These are phyloP conservation scores for Pichia eremophila DNA, from an alignment of 805 yeast species.

Conservation along the genomic window DNA sequence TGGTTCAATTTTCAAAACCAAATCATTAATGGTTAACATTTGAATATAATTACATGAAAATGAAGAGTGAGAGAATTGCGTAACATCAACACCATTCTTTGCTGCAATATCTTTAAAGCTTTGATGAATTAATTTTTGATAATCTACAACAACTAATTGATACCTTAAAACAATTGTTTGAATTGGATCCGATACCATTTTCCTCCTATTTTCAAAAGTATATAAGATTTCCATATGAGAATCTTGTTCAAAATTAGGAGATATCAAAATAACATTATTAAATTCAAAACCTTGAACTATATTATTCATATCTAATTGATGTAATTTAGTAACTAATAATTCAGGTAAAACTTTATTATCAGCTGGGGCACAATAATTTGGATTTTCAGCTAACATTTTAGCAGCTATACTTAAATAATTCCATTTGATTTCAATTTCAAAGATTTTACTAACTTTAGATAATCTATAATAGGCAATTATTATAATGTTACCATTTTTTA, in stretches of 20 bases:
- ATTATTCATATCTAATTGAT: constrained; percentile 16
- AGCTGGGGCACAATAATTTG: constrained; percentile 42
- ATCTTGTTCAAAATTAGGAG: constrained; percentile 34
- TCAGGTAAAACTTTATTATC: constrained; percentile 34
- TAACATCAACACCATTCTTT: constrained; percentile 12
- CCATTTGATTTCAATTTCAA: constrained; percentile 43
- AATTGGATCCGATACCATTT: constrained; percentile 6
- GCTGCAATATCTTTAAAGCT: constrained; percentile 19
- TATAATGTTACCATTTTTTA: constrained; percentile 36
- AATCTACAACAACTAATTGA: constrained; percentile 14
- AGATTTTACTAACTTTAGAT: constrained; percentile 32
- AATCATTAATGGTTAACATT: constrained; percentile 19
- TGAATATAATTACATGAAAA: constrained; percentile 15
- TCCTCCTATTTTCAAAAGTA: constrained; percentile 28
- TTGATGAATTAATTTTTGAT: constrained; percentile 14
- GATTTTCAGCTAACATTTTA: constrained; percentile 34
- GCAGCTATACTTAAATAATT: constrained; percentile 42
- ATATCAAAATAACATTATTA: constrained; percentile 32
- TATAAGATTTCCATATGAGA: constrained; percentile 39
- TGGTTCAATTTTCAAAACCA: constrained; percentile 22
- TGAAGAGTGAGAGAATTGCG: not conserved
- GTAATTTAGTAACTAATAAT: constrained; percentile 27
- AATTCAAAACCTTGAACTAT: constrained; percentile 6
- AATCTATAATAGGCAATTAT: constrained; percentile 33
- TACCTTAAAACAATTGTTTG: constrained; percentile 21